Conservation (phyloP, 2,329 filamentous ascomycete genomes). For the Juglanconis oblonga region DNA sequence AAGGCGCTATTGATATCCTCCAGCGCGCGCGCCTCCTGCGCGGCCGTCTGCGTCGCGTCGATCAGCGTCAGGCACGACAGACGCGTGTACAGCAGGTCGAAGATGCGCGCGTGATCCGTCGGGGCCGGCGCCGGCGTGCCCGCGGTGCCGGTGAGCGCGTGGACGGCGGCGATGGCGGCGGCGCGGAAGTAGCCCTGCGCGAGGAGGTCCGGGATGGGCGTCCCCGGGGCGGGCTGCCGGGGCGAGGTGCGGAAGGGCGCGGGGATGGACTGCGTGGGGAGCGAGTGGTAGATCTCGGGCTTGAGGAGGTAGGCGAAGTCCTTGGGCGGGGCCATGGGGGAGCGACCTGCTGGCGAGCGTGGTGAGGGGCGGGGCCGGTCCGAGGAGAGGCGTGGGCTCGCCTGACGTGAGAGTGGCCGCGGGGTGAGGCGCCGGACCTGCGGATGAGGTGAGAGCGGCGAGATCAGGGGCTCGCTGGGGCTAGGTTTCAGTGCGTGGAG, state of each 20-base stretch:
- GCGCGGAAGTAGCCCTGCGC: conserved; percentile 73
- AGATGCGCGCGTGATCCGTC: conserved; percentile 63
- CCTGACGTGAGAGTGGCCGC: conserved; percentile 20
- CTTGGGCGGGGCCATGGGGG: conserved; percentile 46
- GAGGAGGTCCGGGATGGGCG: conserved; percentile 67
- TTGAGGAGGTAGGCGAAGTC: conserved; percentile 80
- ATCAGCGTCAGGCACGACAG: conserved; percentile 80
- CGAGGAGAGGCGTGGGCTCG: conserved; percentile 24
- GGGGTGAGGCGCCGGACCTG: conserved; percentile 23
- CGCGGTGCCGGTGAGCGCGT: conserved; percentile 53
- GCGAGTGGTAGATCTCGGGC: conserved; percentile 77
- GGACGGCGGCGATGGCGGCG: conserved; percentile 67
- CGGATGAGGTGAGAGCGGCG: conserved; percentile 21
- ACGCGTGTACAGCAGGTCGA: conserved; percentile 75
- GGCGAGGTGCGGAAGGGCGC: conserved; percentile 67
- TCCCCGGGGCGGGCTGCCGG: conserved; percentile 59
- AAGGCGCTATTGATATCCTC: conserved; percentile 58
- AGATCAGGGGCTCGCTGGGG: conserved; percentile 25
- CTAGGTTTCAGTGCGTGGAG: conserved; percentile 11
- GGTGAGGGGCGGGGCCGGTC: conserved; percentile 22
- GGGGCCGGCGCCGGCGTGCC: conserved; percentile 39
- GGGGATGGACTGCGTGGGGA: conserved; percentile 62
- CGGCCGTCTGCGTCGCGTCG: conserved; percentile 67
- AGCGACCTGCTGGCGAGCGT: conserved; percentile 31
- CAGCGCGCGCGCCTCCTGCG: conserved; percentile 62